These are phyloP conservation scores for Cenococcum geophilum DNA, from an alignment of 495 filamentous ascomycete species.

Conservation along the genomic window DNA sequence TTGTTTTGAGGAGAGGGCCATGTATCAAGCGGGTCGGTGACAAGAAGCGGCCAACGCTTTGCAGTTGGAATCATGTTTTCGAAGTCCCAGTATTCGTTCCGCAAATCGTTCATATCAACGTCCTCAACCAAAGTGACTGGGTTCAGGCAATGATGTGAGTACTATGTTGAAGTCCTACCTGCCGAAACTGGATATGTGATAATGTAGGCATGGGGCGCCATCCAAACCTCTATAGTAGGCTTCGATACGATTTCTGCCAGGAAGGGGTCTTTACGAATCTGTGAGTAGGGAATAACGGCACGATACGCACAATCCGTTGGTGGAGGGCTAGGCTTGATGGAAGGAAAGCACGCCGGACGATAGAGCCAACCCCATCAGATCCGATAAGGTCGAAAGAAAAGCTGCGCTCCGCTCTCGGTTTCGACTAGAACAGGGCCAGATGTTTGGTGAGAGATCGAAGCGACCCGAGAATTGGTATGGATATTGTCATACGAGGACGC, in stretches of 20 bases:
- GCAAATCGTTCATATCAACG: constrained; percentile 36
- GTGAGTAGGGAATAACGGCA: constrained; percentile 9
- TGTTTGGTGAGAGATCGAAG: constrained; percentile 33
- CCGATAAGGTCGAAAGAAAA: constrained; percentile 42
- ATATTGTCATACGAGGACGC: too few relatives aligned
- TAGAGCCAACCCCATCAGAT: constrained; percentile 41
- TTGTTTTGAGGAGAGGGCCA: constrained; percentile 28
- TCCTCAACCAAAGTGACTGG: constrained; percentile 34
- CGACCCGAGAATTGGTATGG: constrained; percentile 38
- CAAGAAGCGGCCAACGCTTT: constrained; percentile 28
- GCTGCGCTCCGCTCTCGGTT: constrained; percentile 34
- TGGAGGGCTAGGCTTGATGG: background rate
- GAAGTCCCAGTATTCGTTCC: constrained; percentile 31
- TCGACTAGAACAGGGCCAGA: constrained; percentile 19
- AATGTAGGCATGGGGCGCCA: constrained; percentile 41
- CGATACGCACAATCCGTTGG: background rate
- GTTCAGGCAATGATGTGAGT: constrained; percentile 39
- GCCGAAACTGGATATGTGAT: constrained; percentile 49
- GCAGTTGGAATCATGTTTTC: constrained; percentile 33
- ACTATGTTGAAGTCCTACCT: constrained; percentile 48
- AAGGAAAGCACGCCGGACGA: constrained; percentile 31
- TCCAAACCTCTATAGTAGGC: constrained; percentile 45
- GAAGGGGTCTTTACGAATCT: constrained; percentile 39
- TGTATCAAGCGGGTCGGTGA: constrained; percentile 24
- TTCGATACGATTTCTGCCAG: constrained; percentile 38